Base-by-base conservation (phyloP, 331 rosid genomes). In the Malus hybrid region DNA sequence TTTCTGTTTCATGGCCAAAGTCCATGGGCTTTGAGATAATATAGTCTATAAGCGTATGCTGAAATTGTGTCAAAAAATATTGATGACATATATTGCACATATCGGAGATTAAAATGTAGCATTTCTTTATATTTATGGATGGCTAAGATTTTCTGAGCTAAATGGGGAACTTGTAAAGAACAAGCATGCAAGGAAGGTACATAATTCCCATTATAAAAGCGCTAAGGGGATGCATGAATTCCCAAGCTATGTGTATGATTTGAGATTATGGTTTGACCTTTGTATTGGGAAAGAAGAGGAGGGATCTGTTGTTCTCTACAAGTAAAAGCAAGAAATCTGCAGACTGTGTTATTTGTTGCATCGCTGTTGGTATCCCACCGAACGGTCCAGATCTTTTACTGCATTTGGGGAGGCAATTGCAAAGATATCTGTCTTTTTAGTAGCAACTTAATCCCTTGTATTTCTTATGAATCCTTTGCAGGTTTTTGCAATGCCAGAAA, bases 401-500 rank as follows among this genome's bases (percentile, higher is more conserved):
- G 5, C 13, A 13, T 36, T 20, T 57, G 11, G 44, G 55, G 68
- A 57, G 71, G 20, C 22, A 16, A 66, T 11, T 63, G 58, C 13
- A 52, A 24, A 10, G 26, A 34, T 7, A 13, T 66, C 32, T 63
- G 14, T 30, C 33, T 29, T 62, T 16, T 19, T 32, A 57, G 53
- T 30, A 44, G 7, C 57, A 20, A 39, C 62, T 24, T 36, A 53
- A 60, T 70, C 33, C 39, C 57, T 70, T 32, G 48, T 39, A 48
- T 71, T 66, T 60, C 52, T 58, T 22, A 79, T 6, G 50, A 52
- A 58, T 36, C 50, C 77, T 77, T 72, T 84, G 78, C 88, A 95
- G 99, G 89, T 95, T 53, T 95, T 95, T 68, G 97, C 99, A 63
- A 95, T 95, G 99, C 99, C 97, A 56, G 99, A 95, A 89, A 90